phyloP scores from a whole-genome alignment of 768 basidiomycete genomes.

The Kwoniella europaea region DNA sequence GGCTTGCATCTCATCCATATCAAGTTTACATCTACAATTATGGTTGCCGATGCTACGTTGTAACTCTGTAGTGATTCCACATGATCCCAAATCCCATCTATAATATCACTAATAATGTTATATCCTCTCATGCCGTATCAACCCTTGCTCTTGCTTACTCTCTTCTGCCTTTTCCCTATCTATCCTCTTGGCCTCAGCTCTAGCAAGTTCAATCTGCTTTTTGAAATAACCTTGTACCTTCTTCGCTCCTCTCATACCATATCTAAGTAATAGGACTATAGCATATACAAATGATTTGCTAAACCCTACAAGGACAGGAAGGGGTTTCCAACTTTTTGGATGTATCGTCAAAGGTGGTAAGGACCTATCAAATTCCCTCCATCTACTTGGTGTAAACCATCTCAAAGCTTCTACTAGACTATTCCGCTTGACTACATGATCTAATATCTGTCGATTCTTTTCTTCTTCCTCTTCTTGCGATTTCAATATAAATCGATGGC shows the following conservation, averaged over 20 bases:
- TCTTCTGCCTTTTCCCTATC: neutral
- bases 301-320: constrained; percentile 14
- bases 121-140: neutral
- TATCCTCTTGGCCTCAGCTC: too few relatives aligned
- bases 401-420: neutral
- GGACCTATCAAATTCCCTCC: constrained; percentile 23
- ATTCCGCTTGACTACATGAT: too few relatives aligned
- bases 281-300: neutral
- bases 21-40: too few relatives aligned
- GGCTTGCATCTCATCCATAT: too few relatives aligned
- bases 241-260: constrained; percentile 7
- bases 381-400: constrained; percentile 21
- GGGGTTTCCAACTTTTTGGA: constrained; percentile 27
- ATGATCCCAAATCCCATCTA: too few relatives aligned
- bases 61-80: too few relatives aligned
- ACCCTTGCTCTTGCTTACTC: neutral
- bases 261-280: neutral
- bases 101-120: neutral
- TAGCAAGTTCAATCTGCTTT: neutral
- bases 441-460: neutral
- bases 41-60: too few relatives aligned
- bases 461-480: neutral
- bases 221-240: neutral
- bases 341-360: constrained; percentile 22
- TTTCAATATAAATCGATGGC: constrained; percentile 17